phyloP scores from a whole-genome alignment of 305 asterid species.

The Fraxinus platypoda region DNA sequence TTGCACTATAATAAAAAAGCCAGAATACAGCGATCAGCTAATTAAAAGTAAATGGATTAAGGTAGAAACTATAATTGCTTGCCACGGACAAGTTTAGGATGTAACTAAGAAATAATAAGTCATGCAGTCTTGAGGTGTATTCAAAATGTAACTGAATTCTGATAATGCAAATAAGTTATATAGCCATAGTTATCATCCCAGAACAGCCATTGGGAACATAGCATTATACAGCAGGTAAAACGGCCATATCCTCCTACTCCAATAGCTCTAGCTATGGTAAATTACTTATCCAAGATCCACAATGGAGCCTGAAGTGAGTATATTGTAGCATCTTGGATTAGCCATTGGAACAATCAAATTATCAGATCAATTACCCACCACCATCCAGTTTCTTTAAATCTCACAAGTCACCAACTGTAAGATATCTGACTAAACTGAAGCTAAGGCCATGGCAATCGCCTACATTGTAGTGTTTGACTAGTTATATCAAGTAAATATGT shows the following conservation, averaged over 20 bases:
- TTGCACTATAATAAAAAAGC: slow-evolving; percentile 1
- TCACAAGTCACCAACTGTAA: background rate
- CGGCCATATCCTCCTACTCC: background rate
- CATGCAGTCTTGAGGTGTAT: background rate
- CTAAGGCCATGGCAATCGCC: background rate
- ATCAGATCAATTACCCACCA: background rate
- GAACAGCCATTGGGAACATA: background rate
- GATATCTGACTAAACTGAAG: background rate
- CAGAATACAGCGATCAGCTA: background rate
- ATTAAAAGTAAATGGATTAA: background rate
- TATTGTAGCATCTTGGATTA: background rate
- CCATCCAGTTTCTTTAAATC: background rate
- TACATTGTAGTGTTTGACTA: background rate
- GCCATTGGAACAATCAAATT: background rate
- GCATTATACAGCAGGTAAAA: slow-evolving; percentile 2
- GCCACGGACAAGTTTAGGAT: background rate
- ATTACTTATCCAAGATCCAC: background rate
- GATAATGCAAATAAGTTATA: slow-evolving; percentile 1
- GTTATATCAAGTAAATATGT: background rate
- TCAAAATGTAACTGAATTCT: slow-evolving; percentile 5
- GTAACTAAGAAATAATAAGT: background rate
- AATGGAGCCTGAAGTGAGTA: background rate
- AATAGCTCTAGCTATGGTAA: background rate
- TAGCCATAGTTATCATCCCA: background rate
- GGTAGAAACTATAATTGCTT: background rate